These are phyloP conservation scores for Vigna nakashimae DNA, from an alignment of 306 rosid species.

Conservation along the genomic window DNA sequence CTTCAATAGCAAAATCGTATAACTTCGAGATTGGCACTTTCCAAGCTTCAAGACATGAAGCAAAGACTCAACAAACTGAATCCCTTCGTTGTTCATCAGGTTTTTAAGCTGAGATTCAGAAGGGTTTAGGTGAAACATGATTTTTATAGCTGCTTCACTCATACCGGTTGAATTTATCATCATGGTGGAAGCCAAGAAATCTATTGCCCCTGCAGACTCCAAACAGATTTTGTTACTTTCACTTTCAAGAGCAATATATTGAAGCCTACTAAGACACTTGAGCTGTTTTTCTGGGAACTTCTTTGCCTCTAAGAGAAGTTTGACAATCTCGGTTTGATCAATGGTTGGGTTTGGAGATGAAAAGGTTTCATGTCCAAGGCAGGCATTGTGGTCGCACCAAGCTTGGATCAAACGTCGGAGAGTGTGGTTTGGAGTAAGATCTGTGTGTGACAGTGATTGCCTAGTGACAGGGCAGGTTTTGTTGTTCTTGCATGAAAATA, in stretches of 20 bases:
- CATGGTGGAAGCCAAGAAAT: slow-evolving; percentile 56
- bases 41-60: slow-evolving; percentile 50
- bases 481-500: slow-evolving; percentile 53
- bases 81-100: slow-evolving; percentile 40
- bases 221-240: slow-evolving; percentile 51
- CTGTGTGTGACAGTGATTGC: slow-evolving; percentile 47
- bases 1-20: slow-evolving; percentile 54
- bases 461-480: slow-evolving; percentile 64
- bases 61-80: slow-evolving; percentile 55
- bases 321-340: slow-evolving; percentile 56
- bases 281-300: slow-evolving; percentile 42
- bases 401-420: slow-evolving; percentile 70
- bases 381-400: slow-evolving; percentile 66
- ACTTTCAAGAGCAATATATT: slow-evolving; percentile 53
- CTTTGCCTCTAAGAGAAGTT: slow-evolving; percentile 56
- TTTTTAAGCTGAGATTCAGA: slow-evolving; percentile 45
- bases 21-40: slow-evolving; percentile 52
- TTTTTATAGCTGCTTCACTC: slow-evolving; percentile 52
- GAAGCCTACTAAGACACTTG: slow-evolving; percentile 52
- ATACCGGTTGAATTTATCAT: slow-evolving; percentile 22
- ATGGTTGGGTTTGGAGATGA: slow-evolving; percentile 58
- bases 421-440: slow-evolving; percentile 76
- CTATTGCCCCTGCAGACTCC: slow-evolving; percentile 54
- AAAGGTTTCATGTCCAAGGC: slow-evolving; percentile 48
- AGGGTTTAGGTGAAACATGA: slow-evolving; percentile 54